Percentiles rank a stretch among this genome's conserved stretches.
These are phyloP conservation scores for Anthoceros angustus DNA, from an alignment of 225 moss, liverwort and hornwort species.

Conservation along the genomic window DNA sequence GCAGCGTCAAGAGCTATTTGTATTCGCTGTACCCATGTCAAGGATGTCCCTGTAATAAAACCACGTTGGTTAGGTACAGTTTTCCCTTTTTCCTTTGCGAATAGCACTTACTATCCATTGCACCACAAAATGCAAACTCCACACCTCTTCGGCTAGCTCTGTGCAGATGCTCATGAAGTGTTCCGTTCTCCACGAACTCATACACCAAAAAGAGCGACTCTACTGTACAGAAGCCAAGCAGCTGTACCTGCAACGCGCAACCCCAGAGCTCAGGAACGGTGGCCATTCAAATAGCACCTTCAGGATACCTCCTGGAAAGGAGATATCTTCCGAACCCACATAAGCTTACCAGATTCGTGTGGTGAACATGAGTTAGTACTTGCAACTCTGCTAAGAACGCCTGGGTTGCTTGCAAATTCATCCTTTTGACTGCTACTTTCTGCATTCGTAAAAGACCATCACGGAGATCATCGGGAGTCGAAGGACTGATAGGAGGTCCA, in stretches of 20 bases:
- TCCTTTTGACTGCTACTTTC: conserved; percentile 85
- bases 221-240: conserved; percentile 83
- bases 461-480: background rate
- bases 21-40: conserved; percentile 61
- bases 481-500: no score
- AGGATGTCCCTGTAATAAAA: conserved; percentile 5
- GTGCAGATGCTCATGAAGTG: conserved; percentile 70
- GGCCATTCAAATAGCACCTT: background rate
- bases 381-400: conserved; percentile 95
- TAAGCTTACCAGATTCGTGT: conserved; percentile 61
- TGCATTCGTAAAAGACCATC: conserved; percentile 13
- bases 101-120: no score
- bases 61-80: no score
- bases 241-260: conserved; percentile 45
- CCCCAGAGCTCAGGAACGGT: background rate
- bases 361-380: conserved; percentile 93
- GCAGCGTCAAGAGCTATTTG: conserved; percentile 88
- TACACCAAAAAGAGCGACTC: conserved; percentile 67
- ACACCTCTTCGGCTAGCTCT: conserved; percentile 1
- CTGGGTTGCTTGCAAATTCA: conserved; percentile 79
- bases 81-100: no score
- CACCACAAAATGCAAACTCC: background rate
- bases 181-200: conserved; percentile 86
- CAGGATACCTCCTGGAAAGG: background rate
- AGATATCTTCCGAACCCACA: background rate